A percentile compares a stretch with the other conserved stretches of the same genome.
Evolutionary conservation across 768 basidiomycete genomes (phyloP).

Genomic region (Tulasnella sp.): DNA sequence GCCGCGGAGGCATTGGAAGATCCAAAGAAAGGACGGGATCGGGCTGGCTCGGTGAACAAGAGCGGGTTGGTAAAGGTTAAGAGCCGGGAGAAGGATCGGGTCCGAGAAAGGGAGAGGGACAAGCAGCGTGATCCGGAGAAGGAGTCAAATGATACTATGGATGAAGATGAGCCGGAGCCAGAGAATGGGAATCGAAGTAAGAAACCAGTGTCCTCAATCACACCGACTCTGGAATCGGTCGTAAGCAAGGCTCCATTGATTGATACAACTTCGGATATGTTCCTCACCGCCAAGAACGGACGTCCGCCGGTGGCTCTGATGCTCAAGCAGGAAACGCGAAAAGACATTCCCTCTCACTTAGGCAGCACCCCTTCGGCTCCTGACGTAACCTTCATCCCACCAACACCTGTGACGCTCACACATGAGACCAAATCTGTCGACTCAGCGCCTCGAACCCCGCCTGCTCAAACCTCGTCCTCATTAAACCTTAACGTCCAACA

Average conservation of each 20-base stretch:
- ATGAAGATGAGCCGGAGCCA: neutral
- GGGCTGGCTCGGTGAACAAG: neutral
- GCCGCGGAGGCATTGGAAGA: slow-evolving; percentile 10
- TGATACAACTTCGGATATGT: neutral
- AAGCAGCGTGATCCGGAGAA: slow-evolving; percentile 1
- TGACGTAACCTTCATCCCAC: slow-evolving; percentile 61
- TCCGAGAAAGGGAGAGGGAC: slow-evolving; percentile 16
- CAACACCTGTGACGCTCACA: slow-evolving; percentile 49
- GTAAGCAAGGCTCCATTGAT: too few relatives aligned
- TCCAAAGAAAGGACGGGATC: neutral
- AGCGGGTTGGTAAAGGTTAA: slow-evolving; percentile 18
- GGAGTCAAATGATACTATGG: neutral
- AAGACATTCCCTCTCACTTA: slow-evolving; percentile 21
- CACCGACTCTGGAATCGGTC: neutral
- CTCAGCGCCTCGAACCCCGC: slow-evolving; percentile 41
- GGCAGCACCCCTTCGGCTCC: slow-evolving; percentile 36
- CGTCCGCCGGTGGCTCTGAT: slow-evolving; percentile 9
- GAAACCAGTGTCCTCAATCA: neutral
- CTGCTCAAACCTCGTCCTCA: slow-evolving; percentile 38
- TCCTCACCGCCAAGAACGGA: neutral
- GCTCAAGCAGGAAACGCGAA: slow-evolving; percentile 13
- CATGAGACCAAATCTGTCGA: slow-evolving; percentile 4
- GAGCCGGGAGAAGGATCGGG: slow-evolving; percentile 29
- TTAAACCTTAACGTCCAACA: slow-evolving; percentile 24
- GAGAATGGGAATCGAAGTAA: neutral